Evolutionary conservation across 306 rosid genomes (phyloP), one percentile per base, ranked within the genome.

Genomic region (Malus orientalis): DNA sequence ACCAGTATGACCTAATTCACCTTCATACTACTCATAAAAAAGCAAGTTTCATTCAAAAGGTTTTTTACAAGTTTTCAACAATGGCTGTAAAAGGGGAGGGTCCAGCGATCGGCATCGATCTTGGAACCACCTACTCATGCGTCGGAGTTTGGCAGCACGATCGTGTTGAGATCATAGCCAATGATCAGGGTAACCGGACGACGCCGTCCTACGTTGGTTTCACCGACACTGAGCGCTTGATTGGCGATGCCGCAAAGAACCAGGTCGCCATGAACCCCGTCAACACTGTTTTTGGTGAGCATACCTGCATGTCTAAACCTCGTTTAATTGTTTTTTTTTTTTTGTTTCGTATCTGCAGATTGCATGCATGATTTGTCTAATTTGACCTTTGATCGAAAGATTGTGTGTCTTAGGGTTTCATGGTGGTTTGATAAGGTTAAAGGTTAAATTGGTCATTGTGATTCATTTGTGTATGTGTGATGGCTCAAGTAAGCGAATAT

Each of bases 201-300:
- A 84, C 85, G 32, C 85, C 87, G 19, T 84, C 87, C 15, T 84
- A 84, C 44, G 83, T 84, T 15, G 85, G 81, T 8, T 81, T 84
- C 67, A 81, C 75, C 7, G 86, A 84, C 32, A 80, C 84, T 5
- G 74, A 74, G 45, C 84, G 84, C 14, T 61, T 83, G 25, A 78
- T 81, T 29, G 81, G 86, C 14, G 77, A 85, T 61, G 77, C 73
- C 2, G 88, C 88, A 20, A 80, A 70, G 81, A 78, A 82, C 63
- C 86, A 83, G 75, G 85, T 72, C 36, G 76, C 89, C 68, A 80
- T 70, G 85, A 86, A 86, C 53, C 89, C 86, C 8, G 30, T 13
- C 71, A 86, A 86, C 83, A 86, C 87, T 25, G 83, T 86, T 54
- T 86, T 86, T 36, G 87, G 86, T 77, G 58, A 74, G 58, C 16